Evolutionary conservation across 169 alveolate species (phyloP).

Genomic region (Eimeria tenella): DNA sequence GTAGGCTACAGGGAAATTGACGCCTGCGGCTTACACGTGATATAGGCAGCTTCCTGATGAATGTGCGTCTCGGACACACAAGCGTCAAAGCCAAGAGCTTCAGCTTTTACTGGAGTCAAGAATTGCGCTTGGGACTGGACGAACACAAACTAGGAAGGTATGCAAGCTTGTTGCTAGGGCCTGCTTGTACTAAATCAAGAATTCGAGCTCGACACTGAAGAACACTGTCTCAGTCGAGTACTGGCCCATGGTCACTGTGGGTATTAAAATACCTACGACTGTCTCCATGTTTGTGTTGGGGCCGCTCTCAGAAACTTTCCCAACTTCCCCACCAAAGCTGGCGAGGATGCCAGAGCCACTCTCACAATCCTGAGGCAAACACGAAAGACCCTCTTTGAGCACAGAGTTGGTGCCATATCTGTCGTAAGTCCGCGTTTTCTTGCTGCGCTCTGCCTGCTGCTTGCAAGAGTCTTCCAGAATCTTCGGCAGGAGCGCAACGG

Average conservation of each 20-base stretch:
- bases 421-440: neutral
- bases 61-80: slow-evolving; percentile 28
- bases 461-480: no score
- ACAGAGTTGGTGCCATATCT: slow-evolving; percentile 12
- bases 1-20: no score
- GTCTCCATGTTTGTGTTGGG: neutral
- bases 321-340: neutral
- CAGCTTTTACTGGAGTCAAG: slow-evolving; percentile 48
- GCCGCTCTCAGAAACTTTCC: slow-evolving; percentile 3
- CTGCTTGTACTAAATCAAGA: no score
- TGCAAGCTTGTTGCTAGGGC: neutral
- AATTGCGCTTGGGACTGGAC: neutral
- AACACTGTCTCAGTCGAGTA: no score
- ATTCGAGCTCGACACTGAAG: no score
- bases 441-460: neutral
- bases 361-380: slow-evolving; percentile 50
- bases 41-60: slow-evolving; percentile 23
- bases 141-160: slow-evolving; percentile 8
- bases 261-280: neutral
- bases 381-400: slow-evolving; percentile 34
- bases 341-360: slow-evolving; percentile 29
- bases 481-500: no score
- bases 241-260: no score
- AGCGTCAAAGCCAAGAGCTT: slow-evolving; percentile 47
- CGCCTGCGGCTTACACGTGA: no score